These are phyloP conservation scores for Vanderwaltozyma tropicalis DNA, from an alignment of 805 yeast genomes.

Conservation along the genomic window DNA sequence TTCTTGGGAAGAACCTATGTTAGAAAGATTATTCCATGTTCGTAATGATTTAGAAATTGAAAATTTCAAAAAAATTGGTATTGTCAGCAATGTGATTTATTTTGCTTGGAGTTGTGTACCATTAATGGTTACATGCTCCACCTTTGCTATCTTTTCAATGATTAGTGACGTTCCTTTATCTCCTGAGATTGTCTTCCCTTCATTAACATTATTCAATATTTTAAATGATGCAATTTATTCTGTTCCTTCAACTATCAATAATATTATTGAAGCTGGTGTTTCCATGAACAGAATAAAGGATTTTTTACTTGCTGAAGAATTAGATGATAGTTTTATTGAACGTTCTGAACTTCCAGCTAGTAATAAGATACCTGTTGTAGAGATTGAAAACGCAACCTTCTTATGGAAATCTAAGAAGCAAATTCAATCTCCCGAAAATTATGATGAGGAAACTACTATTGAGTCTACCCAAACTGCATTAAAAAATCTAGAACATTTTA, in stretches of 20 bases:
- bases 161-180: slow-evolving; percentile 41
- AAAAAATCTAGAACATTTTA: slow-evolving; percentile 35
- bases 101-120: slow-evolving; percentile 61
- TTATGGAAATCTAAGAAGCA: slow-evolving; percentile 35
- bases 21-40: slow-evolving; percentile 38
- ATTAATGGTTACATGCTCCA: slow-evolving; percentile 49
- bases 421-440: slow-evolving; percentile 6
- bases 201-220: slow-evolving; percentile 49
- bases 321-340: slow-evolving; percentile 32
- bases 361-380: slow-evolving; percentile 27
- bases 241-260: slow-evolving; percentile 47
- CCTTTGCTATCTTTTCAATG: slow-evolving; percentile 46
- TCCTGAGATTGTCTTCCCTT: slow-evolving; percentile 61
- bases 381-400: slow-evolving; percentile 42
- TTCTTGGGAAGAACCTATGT: slow-evolving; percentile 62
- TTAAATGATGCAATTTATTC: slow-evolving; percentile 48
- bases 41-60: slow-evolving; percentile 51
- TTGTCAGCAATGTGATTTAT: slow-evolving; percentile 35
- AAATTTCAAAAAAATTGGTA: slow-evolving; percentile 40
- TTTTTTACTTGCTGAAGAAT: slow-evolving; percentile 39
- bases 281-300: slow-evolving; percentile 43
- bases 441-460: slow-evolving; percentile 35
- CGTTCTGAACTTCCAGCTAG: slow-evolving; percentile 15
- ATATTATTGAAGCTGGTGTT: slow-evolving; percentile 48
- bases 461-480: slow-evolving; percentile 42